Percentiles rank a stretch among this genome's conserved stretches.
Conservation (phyloP, 352 stramenopile genomes). For the Phytophthora kernoviae region DNA sequence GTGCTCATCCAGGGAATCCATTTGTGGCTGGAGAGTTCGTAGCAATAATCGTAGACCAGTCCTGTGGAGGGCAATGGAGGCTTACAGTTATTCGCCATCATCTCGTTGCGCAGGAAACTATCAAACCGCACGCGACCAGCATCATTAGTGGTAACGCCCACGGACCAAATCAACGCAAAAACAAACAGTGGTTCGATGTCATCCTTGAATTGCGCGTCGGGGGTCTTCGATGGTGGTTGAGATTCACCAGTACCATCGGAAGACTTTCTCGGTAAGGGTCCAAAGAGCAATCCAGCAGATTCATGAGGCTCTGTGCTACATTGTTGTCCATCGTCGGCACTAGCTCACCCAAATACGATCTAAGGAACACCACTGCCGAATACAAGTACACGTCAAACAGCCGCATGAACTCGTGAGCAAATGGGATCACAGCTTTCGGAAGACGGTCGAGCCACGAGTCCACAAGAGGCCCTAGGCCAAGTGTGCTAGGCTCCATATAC, state of each 20-base stretch:
- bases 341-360: conserved; percentile 87
- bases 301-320: conserved; percentile 91
- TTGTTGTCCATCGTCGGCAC: conserved; percentile 95
- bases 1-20: conserved; percentile 96
- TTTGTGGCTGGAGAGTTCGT: conserved; percentile 86
- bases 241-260: conserved; percentile 46
- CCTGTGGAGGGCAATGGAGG: conserved; percentile 61
- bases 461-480: conserved; percentile 88
- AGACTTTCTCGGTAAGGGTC: conserved; percentile 69
- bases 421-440: conserved; percentile 33
- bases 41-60: conserved; percentile 92
- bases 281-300: conserved; percentile 91
- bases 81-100: conserved; percentile 70
- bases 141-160: conserved; percentile 91
- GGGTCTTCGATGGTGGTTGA: conserved; percentile 41
- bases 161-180: conserved; percentile 93
- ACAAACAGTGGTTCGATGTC: conserved; percentile 91
- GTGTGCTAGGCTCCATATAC: conserved; percentile 95
- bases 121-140: conserved; percentile 87
- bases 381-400: conserved; percentile 94
- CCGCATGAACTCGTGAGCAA: conserved; percentile 52
- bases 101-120: conserved; percentile 86
- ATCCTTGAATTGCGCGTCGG: conserved; percentile 66
- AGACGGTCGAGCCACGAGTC: conserved; percentile 90
- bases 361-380: conserved; percentile 83